Base-by-base conservation (phyloP, 352 stramenopile species). In the Hyphochytrium catenoides region DNA sequence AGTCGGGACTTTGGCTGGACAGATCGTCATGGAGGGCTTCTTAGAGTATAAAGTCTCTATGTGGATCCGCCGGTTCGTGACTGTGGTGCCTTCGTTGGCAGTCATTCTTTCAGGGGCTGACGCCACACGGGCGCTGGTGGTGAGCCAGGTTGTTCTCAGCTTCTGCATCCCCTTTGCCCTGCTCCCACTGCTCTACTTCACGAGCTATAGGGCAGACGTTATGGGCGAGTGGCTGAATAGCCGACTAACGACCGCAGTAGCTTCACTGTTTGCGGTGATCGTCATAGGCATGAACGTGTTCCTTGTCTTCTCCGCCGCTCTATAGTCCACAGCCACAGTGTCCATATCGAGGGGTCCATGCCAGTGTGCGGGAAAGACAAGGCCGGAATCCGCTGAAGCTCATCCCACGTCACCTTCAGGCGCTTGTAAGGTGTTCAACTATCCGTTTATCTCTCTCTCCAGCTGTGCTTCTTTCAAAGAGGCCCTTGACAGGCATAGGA, bases 21-120 rank as follows among this genome's bases (percentile, higher is more conserved):
- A 57, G 30, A 41, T 57, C n/a, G 41, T 57, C 18, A 57, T 57
- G 49, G 47, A 39, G 1, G 49, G 49, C 16, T 57, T 54, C 36
- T 22, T 55, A 16, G 43, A 47, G 0, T 31, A 48, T 20, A 23
- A 26, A 15, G 21, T 57, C 5, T 24, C 19, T 1, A 25, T 43
- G 3, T 50, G 37, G 34, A 31, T 44, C 9, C 34, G 49, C 15
- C 31, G 49, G n/a, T 15, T 50, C 4, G 28, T 56, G 11, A 57
- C 49, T 21, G 14, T 43, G 20, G 36, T 43, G 12, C 36, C 36
- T 23, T 43, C 36, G 11, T 26, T 43, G 20, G 11, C 26, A 2
- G 37, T 43, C 18, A 22, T 43, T n/a, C 29, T 43, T 25, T 29
- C 36, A 1, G 36, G 36, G 16, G 36, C 20, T n/a, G 36, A 43